Evolutionary conservation across 2,329 filamentous ascomycete genomes (phyloP), one percentile per base, ranked within the genome.

Genomic region (Calonectria montana): DNA sequence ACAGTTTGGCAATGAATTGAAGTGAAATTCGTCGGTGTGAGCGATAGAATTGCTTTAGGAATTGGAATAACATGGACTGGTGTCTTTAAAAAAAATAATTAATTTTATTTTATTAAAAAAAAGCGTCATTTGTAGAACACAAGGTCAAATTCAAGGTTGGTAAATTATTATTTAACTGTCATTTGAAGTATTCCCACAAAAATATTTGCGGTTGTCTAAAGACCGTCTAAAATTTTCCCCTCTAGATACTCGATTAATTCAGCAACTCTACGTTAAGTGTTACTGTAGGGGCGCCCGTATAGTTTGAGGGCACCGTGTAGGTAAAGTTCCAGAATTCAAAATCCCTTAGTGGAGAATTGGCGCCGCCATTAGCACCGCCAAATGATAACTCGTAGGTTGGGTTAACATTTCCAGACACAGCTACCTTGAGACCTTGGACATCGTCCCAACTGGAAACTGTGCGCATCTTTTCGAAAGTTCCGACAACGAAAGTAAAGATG

Each of bases 401-500:
- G 67, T 86, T 81, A 37, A 86, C 83, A 2, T 86, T 88, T 1
- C 87, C 87, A 0, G 83, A 81, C 0, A 89, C 82, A 0, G 79
- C 82, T 0, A 91, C 83, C 1, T 80, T 77, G 3, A 90, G 71
- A 1, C 88, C 88, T 37, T 86, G 84, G 0, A 90, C 80, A 72
- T 89, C 88, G 0, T 78, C 80, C 84, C 88, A 89, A 2, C 82
- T 79, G 0, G 76, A 48, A 1, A 91, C 80, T 37, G 87, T 87
- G 7, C 81, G 82, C 74, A 84, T 86, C 2, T 81, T 79, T n/a
- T 73, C 72, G 8, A 88, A 87, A 2, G 87, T 87, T 0, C 85
- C 86, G 0, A 91, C 84, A 3, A 88, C 74, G 27, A 91, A 84
- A 1, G 84, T 86, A 76, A 91, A 91, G 18, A 85, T 80, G 27